Percentiles rank a stretch among this genome's conserved stretches.
Evolutionary conservation across 495 filamentous ascomycete genomes (phyloP).

Genomic region (Xylaria nigripes): DNA sequence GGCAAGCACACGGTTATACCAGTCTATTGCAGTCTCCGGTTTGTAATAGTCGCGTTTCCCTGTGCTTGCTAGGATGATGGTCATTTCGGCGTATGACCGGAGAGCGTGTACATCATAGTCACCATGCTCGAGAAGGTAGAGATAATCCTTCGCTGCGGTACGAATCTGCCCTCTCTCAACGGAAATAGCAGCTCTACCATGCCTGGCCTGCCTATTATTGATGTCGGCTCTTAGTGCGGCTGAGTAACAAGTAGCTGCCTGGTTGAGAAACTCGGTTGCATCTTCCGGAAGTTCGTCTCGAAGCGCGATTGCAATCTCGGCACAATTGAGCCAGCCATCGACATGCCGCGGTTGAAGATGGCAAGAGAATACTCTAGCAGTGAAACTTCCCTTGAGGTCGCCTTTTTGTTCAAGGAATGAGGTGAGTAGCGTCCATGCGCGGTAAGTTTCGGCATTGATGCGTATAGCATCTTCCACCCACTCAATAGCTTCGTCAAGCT

Average conservation of each 20-base stretch:
- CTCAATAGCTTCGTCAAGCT: slow-evolving; percentile 56
- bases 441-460: slow-evolving; percentile 74
- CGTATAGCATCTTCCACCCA: slow-evolving; percentile 62
- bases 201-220: slow-evolving; percentile 49
- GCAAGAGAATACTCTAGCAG: slow-evolving; percentile 61
- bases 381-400: slow-evolving; percentile 56
- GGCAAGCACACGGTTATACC: slow-evolving; percentile 56
- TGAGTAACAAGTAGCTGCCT: slow-evolving; percentile 60
- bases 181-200: slow-evolving; percentile 51
- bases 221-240: slow-evolving; percentile 56
- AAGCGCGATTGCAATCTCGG: slow-evolving; percentile 49
- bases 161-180: slow-evolving; percentile 43
- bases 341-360: slow-evolving; percentile 62
- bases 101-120: slow-evolving; percentile 22
- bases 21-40: slow-evolving; percentile 44
- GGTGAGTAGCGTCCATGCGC: slow-evolving; percentile 67
- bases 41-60: slow-evolving; percentile 13
- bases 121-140: slow-evolving; percentile 13
- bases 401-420: slow-evolving; percentile 63
- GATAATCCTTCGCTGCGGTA: slow-evolving; percentile 21
- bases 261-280: slow-evolving; percentile 40
- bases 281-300: slow-evolving; percentile 48
- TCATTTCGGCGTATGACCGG: slow-evolving; percentile 20
- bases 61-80: slow-evolving; percentile 19
- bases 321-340: slow-evolving; percentile 59